Conservation (phyloP, 345 rosid genomes). For the Fremontodendron californicum region DNA sequence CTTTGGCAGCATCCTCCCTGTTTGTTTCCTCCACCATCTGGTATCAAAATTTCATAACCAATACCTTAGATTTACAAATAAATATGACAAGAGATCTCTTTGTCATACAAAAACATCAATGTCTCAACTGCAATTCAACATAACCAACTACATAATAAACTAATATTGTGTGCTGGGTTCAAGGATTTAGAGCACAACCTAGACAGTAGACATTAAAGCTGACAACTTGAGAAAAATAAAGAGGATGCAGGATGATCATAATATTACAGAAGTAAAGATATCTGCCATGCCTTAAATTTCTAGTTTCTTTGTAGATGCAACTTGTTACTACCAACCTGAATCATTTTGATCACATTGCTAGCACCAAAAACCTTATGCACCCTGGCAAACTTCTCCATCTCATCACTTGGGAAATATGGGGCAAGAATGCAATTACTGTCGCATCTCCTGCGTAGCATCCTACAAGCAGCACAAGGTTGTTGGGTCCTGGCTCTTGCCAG, state of each 20-base stretch:
- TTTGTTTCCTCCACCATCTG: constrained; percentile 36
- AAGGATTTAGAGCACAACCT: too few species aligned
- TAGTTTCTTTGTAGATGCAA: not conserved
- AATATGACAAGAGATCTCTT: not conserved
- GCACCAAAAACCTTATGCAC: constrained; percentile 44
- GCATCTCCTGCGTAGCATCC: constrained; percentile 30
- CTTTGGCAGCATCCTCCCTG: constrained; percentile 34
- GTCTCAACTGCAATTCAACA: not conserved
- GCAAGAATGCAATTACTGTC: constrained; percentile 25
- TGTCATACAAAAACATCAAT: not conserved
- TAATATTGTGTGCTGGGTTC: too few species aligned
- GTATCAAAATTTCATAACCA: not conserved
- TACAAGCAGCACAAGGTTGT: constrained; percentile 34
- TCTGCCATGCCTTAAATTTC: too few species aligned
- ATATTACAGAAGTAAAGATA: not conserved
- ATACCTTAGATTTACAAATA: not conserved
- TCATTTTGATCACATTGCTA: constrained; percentile 39
- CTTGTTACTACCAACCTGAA: constrained; percentile 26
- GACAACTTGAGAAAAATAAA: too few species aligned
- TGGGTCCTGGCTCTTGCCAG: constrained; percentile 14
- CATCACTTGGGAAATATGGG: constrained; percentile 30
- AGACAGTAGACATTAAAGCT: too few species aligned
- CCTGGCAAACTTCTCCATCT: constrained; percentile 24
- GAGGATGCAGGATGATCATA: not conserved
- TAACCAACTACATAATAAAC: not conserved